phyloP scores from a whole-genome alignment of 441 rosid genomes.

The Populus tomentosa region DNA sequence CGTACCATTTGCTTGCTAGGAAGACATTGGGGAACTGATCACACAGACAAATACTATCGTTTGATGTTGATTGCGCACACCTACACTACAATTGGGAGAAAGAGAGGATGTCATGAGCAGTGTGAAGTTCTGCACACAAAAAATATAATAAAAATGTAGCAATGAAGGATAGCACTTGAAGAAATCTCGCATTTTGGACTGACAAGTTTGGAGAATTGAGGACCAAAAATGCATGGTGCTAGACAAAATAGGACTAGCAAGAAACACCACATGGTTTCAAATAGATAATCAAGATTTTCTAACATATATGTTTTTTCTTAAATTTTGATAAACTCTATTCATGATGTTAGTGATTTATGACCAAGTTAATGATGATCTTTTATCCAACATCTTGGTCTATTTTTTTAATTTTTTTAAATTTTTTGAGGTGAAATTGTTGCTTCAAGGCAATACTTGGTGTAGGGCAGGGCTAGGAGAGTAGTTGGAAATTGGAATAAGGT shows the following conservation, averaged over 20 bases:
- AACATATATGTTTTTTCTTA: too few species aligned
- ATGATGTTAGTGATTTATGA: too few species aligned
- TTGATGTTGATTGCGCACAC: constrained; percentile 14
- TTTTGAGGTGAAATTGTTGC: not conserved
- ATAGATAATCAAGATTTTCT: too few species aligned
- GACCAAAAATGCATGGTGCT: not conserved
- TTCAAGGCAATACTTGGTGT: not conserved
- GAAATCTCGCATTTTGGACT: not conserved
- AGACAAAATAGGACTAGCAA: not conserved
- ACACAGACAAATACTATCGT: constrained; percentile 1
- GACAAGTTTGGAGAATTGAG: not conserved
- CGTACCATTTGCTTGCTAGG: constrained; percentile 17
- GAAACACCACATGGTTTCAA: too few species aligned
- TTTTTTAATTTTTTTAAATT: too few species aligned
- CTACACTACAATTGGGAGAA: too few species aligned
- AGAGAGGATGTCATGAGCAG: not conserved
- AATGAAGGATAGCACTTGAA: not conserved
- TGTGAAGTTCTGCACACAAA: not conserved
- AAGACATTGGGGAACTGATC: not conserved
- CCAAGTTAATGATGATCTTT: too few species aligned
- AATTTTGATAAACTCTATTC: too few species aligned
- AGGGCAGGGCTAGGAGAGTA: not conserved
- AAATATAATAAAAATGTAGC: not conserved
- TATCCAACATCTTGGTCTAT: too few species aligned
- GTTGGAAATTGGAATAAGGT: not conserved